These are phyloP conservation scores for Moelleriella libera DNA, from an alignment of 2,329 filamentous ascomycete genomes.

Conservation along the genomic window DNA sequence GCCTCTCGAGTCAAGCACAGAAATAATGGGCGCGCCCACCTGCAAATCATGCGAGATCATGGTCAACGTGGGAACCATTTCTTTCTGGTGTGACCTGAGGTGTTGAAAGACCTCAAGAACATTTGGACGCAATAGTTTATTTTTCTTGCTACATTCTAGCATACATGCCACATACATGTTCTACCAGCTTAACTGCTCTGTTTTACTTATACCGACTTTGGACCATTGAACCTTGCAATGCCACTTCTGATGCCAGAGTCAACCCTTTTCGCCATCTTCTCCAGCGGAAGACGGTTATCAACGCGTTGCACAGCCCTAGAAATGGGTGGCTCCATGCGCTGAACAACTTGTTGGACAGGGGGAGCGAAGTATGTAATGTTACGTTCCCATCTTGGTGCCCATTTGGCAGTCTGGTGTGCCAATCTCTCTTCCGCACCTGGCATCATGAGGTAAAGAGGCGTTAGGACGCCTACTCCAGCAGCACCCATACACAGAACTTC, in stretches of 20 bases:
- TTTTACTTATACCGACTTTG: constrained; percentile 2
- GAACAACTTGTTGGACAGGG: constrained; percentile 31
- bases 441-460: constrained; percentile 42
- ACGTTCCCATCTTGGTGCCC: constrained; percentile 46
- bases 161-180: background rate
- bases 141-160: background rate
- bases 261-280: constrained; percentile 33
- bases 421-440: constrained; percentile 41
- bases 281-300: constrained; percentile 32
- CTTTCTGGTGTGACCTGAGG: too few species aligned
- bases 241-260: constrained; percentile 32
- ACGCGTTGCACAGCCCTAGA: constrained; percentile 29
- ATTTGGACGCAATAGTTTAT: background rate
- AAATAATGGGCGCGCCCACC: background rate
- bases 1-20: background rate
- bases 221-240: constrained; percentile 22
- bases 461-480: constrained; percentile 37
- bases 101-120: too few species aligned
- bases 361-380: constrained; percentile 39
- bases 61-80: too few species aligned
- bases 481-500: constrained; percentile 39
- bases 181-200: background rate
- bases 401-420: constrained; percentile 37
- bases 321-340: constrained; percentile 33
- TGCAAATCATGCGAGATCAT: too few species aligned